Evolutionary conservation across 1,139 yeast genomes (phyloP).

Genomic region (Candida smagusa): DNA sequence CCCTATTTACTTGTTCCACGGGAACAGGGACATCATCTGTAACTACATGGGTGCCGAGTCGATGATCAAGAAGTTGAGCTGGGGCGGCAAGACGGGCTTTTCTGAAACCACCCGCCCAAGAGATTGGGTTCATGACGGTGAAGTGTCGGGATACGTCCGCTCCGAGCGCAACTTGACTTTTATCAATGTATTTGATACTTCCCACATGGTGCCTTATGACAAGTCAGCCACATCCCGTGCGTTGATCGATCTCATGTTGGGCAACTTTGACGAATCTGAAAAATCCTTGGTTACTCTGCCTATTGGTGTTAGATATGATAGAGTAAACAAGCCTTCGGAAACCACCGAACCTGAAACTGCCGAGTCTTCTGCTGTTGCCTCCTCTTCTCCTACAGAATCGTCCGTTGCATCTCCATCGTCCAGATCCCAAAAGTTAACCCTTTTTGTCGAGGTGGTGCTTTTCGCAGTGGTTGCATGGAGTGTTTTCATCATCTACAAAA

Average conservation of each 20-base stretch:
- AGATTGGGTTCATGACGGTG: conserved; percentile 54
- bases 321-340: conserved; percentile 2
- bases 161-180: conserved; percentile 73
- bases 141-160: conserved; percentile 49
- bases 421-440: conserved; percentile 23
- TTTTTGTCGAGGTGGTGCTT: conserved; percentile 42
- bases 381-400: conserved; percentile 9
- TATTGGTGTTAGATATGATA: conserved; percentile 21
- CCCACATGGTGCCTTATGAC: conserved; percentile 96
- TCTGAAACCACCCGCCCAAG: conserved; percentile 27
- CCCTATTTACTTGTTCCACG: conserved; percentile 75
- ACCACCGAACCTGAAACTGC: background rate
- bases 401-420: conserved; percentile 8
- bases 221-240: conserved; percentile 68
- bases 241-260: conserved; percentile 51
- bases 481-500: conserved; percentile 33
- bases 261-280: conserved; percentile 28
- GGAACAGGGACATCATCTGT: conserved; percentile 87
- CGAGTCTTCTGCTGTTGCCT: no score
- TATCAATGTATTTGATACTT: conserved; percentile 68
- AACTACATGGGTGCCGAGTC: conserved; percentile 74
- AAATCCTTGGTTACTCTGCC: conserved; percentile 28
- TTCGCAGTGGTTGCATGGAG: conserved; percentile 44
- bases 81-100: conserved; percentile 70
- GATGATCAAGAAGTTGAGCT: conserved; percentile 56